phyloP scores from a whole-genome alignment of 1,284 basidiomycete genomes.

The Naganishia liquefaciens region DNA sequence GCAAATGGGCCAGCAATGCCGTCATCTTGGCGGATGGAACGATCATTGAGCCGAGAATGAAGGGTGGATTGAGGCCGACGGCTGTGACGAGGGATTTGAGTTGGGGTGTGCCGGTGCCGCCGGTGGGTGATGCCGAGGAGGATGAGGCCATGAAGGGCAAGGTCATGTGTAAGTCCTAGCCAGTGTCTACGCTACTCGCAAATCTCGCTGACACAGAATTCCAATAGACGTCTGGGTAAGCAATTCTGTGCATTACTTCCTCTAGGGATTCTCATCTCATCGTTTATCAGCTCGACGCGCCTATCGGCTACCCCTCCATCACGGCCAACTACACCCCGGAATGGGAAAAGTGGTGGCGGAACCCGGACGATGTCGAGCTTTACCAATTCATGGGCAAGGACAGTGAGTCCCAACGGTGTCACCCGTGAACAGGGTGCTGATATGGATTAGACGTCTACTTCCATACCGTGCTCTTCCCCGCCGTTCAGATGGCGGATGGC shows the following conservation, averaged over 20 bases:
- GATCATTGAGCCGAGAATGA: conserved; percentile 87
- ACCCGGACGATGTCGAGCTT: conserved; percentile 83
- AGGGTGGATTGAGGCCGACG: conserved; percentile 81
- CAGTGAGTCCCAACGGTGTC: conserved; percentile 54
- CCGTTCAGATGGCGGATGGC: conserved; percentile 84
- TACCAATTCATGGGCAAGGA: conserved; percentile 99
- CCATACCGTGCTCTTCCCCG: conserved; percentile 95
- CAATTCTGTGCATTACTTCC: conserved; percentile 25
- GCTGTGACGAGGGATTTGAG: conserved; percentile 91
- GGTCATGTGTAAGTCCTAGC: conserved; percentile 77
- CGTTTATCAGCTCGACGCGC: conserved; percentile 83
- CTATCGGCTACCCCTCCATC: conserved; percentile 96
- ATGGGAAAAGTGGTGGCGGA: conserved; percentile 98
- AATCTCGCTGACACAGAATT: conserved; percentile 13
- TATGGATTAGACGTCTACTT: conserved; percentile 76
- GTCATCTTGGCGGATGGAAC: conserved; percentile 83
- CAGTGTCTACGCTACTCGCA: background rate
- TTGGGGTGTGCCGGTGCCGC: conserved; percentile 94
- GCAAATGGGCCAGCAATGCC: conserved; percentile 89
- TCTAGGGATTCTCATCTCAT: background rate
- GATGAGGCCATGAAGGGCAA: conserved; percentile 86
- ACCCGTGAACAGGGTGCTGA: background rate
- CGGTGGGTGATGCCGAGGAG: conserved; percentile 65
- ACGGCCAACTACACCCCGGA: conserved; percentile 92
- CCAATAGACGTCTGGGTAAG: conserved; percentile 78